Base-by-base conservation (phyloP, 441 rosid species). In the Gossypium lobatum region DNA sequence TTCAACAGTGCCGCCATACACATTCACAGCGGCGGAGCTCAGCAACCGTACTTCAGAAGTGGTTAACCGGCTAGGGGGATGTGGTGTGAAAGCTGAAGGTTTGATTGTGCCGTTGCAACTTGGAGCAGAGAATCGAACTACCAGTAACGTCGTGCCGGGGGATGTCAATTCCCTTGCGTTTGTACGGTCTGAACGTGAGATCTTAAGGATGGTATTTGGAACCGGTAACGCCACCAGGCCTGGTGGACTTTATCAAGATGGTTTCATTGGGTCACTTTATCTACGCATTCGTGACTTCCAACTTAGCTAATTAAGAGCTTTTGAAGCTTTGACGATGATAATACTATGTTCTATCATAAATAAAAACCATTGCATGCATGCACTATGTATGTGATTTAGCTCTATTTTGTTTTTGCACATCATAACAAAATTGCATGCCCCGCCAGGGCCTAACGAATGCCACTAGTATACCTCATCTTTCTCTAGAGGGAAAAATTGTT, bases 41-140 rank as follows among this genome's bases (percentile, higher is more conserved):
- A n/a, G 11, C 67, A 1, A 16, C 11, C 11, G 7, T 62, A 0
- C 1, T 2, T 1, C 37, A n/a, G 6, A 31, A 16, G 4, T 7
- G 46, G 10, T 0, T 34, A 61, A 61, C 45, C 65, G 0, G 7
- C 63, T 23, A 1, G 63, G 63, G 6, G n/a, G 16, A 3, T 28
- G 65, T 42, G 7, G 65, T 5, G 20, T 14, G 20, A 61, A 61
- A 61, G 45, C 28, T 1, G 65, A 26, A 59, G 63, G 63, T 11
- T 60, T 61, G 20, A 72, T 64, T 57, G 84, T 78, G 14, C 77
- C 84, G 21, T 28, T 6, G 65, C 64, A 76, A 74, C 67, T 78
- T 5, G 81, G 84, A 48, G 81, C 84, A 1, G 84, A 81, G 67
- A 81, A 75, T 52, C 77, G 66, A n/a, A 81, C 81, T 61, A 72